Percentiles rank a stretch among this genome's conserved stretches.
Evolutionary conservation across 441 rosid species (phyloP).

Genomic region (Brassica balearica): DNA sequence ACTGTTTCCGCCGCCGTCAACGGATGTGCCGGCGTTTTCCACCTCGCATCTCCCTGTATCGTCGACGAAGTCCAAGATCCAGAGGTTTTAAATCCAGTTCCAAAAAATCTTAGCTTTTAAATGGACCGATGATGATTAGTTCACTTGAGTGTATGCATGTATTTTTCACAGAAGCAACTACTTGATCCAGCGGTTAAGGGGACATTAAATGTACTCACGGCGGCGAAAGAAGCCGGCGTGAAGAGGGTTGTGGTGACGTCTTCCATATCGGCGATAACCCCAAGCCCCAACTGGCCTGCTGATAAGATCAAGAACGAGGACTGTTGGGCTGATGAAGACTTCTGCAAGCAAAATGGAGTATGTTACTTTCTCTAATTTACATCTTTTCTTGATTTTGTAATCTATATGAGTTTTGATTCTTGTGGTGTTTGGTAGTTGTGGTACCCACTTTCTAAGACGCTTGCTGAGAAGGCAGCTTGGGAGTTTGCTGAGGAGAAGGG

Average conservation of each 20-base stretch:
- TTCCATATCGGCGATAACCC: slow-evolving; percentile 74
- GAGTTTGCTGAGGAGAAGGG: slow-evolving; percentile 74
- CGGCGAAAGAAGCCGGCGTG: slow-evolving; percentile 76
- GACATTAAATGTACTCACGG: slow-evolving; percentile 74
- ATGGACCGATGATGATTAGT: slow-evolving; percentile 1
- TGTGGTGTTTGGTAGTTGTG: slow-evolving; percentile 54
- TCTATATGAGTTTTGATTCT: background rate
- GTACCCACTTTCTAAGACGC: slow-evolving; percentile 86
- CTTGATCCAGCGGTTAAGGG: slow-evolving; percentile 91
- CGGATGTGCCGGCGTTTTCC: slow-evolving; percentile 85
- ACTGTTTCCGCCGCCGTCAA: slow-evolving; percentile 63
- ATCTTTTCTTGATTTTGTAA: background rate
- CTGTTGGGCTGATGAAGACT: slow-evolving; percentile 85
- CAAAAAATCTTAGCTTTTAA: slow-evolving; percentile 6
- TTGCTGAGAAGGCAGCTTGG: slow-evolving; percentile 97
- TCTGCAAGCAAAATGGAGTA: slow-evolving; percentile 74
- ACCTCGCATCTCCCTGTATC: slow-evolving; percentile 92
- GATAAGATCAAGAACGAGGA: slow-evolving; percentile 74
- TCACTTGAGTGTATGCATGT: background rate
- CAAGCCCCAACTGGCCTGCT: slow-evolving; percentile 86
- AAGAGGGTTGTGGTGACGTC: slow-evolving; percentile 86
- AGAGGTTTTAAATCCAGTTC: slow-evolving; percentile 46
- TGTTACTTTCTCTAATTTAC: slow-evolving; percentile 35
- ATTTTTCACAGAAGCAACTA: slow-evolving; percentile 59
- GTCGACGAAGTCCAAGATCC: slow-evolving; percentile 78